phyloP scores from a whole-genome alignment of 768 basidiomycete species.

The Pisolithus sp. region DNA sequence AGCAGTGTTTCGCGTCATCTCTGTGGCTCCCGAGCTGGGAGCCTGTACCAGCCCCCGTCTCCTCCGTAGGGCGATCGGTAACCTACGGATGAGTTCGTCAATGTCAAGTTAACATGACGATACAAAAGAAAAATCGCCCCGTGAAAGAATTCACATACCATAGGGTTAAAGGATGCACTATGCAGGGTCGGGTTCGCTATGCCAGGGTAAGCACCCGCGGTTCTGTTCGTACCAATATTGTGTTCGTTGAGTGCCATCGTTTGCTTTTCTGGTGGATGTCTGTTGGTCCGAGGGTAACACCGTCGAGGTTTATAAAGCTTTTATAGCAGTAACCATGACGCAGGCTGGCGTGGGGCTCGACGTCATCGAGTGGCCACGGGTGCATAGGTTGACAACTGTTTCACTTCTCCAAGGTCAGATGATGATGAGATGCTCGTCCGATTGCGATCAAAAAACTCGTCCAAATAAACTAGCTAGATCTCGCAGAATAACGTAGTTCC shows the following conservation, averaged over 20 bases:
- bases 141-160: too few species aligned
- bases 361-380: not conserved
- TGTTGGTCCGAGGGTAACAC: not conserved
- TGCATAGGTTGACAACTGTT: not conserved
- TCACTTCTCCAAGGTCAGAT: not conserved
- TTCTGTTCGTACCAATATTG: too few species aligned
- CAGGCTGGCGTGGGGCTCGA: not conserved
- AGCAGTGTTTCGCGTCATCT: conserved; percentile 30
- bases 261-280: not conserved
- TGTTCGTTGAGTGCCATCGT: not conserved
- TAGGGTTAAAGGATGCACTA: too few species aligned
- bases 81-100: too few species aligned
- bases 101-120: too few species aligned
- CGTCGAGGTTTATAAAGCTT: not conserved
- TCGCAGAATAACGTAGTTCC: too few species aligned
- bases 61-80: too few species aligned
- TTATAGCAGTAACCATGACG: not conserved
- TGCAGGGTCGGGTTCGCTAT: too few species aligned
- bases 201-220: too few species aligned
- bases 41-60: conserved; percentile 33
- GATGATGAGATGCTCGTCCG: not conserved
- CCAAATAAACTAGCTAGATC: not conserved
- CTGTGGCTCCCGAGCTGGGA: conserved; percentile 35
- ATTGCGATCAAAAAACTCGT: not conserved
- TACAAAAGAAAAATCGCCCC: too few species aligned